Base-by-base conservation (phyloP, 371 early-diverging fungal species). In the Rhizopus sp. region DNA sequence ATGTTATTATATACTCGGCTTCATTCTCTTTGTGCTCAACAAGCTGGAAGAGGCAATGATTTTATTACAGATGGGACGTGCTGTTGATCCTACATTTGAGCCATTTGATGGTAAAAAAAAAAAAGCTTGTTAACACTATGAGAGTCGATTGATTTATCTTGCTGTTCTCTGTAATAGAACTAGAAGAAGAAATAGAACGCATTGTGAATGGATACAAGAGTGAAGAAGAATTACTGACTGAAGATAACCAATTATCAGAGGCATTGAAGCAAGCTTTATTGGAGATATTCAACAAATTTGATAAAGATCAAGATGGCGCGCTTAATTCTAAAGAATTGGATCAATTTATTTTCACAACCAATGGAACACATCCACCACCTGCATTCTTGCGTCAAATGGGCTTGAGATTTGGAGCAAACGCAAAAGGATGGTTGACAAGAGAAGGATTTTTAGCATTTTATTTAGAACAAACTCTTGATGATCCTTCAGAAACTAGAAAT, bases 381-480 rank as follows among this genome's bases (percentile, higher is more conserved):
- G 70, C 80, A 0, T 82, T 82, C 51, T 57, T 82, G 54, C 72
- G 70, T 17, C 82, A 82, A 60, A 77, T 82, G 73, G 77, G 75
- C 7, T 51, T 73, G 23, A 63, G 71, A 32, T 82, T 79, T 61
- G 82, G 78, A 42, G 72, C 70, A 39, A 73, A 76, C 42, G 55
- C 66, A 12, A 68, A 68, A 45, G 80, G 82, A 7, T 78, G 77
- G 62, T 64, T 82, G 40, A 75, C 78, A n/a, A 57, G 70, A 42
- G 72, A 79, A 39, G 82, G 82, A 0, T 82, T 82, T 35, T 68
- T 78, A 50, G 74, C 69, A 38, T 82, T 82, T 62, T 82, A 78
- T 59, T 66, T 79, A 60, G 78, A 80, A 46, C 82, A 82, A 59
- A 80, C 82, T 30, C 52, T 82, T 13, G 80, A 82, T 38, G 82